Base-by-base conservation (phyloP, 2,329 filamentous ascomycete genomes). In the Colletotrichum caudatum region DNA sequence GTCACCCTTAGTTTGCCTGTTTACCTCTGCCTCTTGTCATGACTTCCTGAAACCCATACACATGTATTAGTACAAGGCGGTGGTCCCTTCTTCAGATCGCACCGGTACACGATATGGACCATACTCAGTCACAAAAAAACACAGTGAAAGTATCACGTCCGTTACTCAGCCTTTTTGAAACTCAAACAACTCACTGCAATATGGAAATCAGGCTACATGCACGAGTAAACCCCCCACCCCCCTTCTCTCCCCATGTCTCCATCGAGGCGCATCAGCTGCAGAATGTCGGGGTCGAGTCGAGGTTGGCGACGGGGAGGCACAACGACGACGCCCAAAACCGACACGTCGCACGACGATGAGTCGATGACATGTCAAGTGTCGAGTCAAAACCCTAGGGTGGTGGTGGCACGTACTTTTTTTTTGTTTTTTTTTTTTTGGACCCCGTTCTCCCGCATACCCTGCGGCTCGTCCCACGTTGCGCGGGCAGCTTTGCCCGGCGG, bases 401-500 rank as follows among this genome's bases (percentile, higher is more conserved):
- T 12, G 37, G 33, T 3, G 23, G 12, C 11, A 39, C 46, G 44
- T 26, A 51, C 44, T 51, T 39, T 44, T 44, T 7, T 37, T 9
- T 37, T 37, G 29, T 51, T 39, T 44, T 44, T 7, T 37, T 9
- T 37, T 37, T 37, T 37, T 37, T 37, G 35, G 35, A 8, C 35
- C 35, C 6, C 35, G 29, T 29, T 33, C 33, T 20, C 16, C 46
- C 14, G n/a, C 48, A 33, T 62, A 62, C 46, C 59, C 64, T 65
- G 66, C 61, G 66, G 54, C 66, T 69, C 61, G 37, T 54, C 46
- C 66, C 66, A 69, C 66, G 61, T 53, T 44, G 35, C 16, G 20
- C 39, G 39, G 5, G 39, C 16, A 18, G 48, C 29, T 29, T 18
- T 1, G 14, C 33, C 48, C n/a, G 48, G 57, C 57, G 26, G 57